phyloP scores from a whole-genome alignment of 1,284 basidiomycete genomes.

The Tilletiaria anomala region DNA sequence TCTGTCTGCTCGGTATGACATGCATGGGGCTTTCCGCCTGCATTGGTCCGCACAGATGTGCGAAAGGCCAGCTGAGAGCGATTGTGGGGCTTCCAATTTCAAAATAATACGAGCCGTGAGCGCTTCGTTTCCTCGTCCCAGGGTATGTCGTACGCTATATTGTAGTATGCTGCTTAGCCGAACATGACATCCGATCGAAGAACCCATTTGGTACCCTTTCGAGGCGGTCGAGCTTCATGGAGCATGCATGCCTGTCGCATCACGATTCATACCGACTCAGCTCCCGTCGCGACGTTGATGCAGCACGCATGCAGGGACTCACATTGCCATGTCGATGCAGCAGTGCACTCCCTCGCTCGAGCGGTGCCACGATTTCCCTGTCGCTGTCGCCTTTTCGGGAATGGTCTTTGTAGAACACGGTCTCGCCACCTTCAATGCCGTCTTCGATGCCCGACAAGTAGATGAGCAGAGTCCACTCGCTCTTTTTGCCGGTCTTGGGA shows the following conservation, averaged over 20 bases:
- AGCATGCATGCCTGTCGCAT: conserved; percentile 3
- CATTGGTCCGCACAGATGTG: no score
- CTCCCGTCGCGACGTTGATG: background rate
- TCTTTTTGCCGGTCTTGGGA: conserved; percentile 23
- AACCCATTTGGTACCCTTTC: conserved; percentile 4
- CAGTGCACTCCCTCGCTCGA: conserved; percentile 49
- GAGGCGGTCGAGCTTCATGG: conserved; percentile 4
- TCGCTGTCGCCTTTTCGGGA: conserved; percentile 41
- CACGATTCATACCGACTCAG: background rate
- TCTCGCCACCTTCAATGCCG: conserved; percentile 62
- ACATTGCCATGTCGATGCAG: conserved; percentile 7
- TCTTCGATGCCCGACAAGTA: conserved; percentile 60
- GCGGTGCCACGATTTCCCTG: conserved; percentile 47
- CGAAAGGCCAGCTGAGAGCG: no score
- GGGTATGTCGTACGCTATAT: no score
- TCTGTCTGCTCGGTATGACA: no score
- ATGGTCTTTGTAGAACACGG: conserved; percentile 55
- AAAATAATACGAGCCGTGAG: no score
- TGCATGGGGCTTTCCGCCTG: no score
- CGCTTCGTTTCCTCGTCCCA: no score
- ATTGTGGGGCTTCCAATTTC: no score
- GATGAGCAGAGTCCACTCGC: conserved; percentile 65
- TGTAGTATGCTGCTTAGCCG: no score
- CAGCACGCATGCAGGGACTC: background rate
- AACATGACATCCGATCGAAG: conserved; percentile 4